Percentiles rank a stretch among this genome's conserved stretches.
Evolutionary conservation across 805 yeast genomes (phyloP).

Genomic region (Ogataea degrootiae): DNA sequence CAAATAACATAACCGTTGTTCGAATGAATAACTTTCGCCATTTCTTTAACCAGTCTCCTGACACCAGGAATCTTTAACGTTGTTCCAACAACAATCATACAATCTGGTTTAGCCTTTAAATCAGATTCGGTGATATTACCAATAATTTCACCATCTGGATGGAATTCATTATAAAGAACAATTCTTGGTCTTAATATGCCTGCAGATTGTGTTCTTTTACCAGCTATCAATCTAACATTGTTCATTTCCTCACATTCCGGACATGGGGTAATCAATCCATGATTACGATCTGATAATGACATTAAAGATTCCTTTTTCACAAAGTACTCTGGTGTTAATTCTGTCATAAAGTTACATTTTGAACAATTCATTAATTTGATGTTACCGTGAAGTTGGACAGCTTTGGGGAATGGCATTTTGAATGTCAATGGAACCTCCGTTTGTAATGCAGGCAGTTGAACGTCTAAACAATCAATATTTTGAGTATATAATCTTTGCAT

Average conservation of each 20-base stretch:
- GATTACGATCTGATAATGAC: slow-evolving; percentile 12
- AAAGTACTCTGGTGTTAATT: slow-evolving; percentile 50
- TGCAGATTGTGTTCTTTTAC: slow-evolving; percentile 60
- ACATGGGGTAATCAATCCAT: slow-evolving; percentile 43
- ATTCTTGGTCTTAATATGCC: slow-evolving; percentile 64
- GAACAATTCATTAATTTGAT: slow-evolving; percentile 69
- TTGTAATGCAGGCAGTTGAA: slow-evolving; percentile 43
- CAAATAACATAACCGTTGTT: slow-evolving; percentile 57
- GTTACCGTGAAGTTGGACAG: slow-evolving; percentile 84
- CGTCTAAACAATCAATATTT: slow-evolving; percentile 79
- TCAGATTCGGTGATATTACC: slow-evolving; percentile 72
- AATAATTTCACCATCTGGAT: slow-evolving; percentile 85
- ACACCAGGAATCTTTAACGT: slow-evolving; percentile 79
- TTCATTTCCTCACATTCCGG: slow-evolving; percentile 61
- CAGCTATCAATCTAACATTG: slow-evolving; percentile 48
- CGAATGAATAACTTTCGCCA: slow-evolving; percentile 52
- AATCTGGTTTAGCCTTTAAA: slow-evolving; percentile 62
- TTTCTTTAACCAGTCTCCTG: slow-evolving; percentile 52
- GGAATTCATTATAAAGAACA: slow-evolving; percentile 67
- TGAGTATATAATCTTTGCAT: slow-evolving; percentile 78
- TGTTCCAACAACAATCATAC: slow-evolving; percentile 79
- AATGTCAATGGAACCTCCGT: slow-evolving; percentile 46
- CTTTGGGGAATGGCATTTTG: slow-evolving; percentile 38
- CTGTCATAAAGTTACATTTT: slow-evolving; percentile 60
- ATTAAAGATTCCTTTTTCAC: slow-evolving; percentile 33